Conservation (phyloP, 139 green algal species). For the Tetradesmus obliquus region DNA sequence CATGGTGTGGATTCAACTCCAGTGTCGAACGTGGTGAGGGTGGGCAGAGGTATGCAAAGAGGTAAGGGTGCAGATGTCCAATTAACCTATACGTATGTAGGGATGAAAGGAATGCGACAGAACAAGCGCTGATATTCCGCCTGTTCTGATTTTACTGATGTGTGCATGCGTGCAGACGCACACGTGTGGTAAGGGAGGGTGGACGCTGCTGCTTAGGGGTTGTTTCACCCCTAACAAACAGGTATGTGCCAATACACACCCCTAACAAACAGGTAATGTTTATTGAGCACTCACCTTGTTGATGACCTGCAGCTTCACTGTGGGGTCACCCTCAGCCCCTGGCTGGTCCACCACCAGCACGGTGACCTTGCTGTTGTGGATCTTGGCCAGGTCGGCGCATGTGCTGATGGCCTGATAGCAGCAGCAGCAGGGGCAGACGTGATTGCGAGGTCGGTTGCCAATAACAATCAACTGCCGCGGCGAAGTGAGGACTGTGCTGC, state of each 20-base stretch:
- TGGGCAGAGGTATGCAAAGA: too few species aligned
- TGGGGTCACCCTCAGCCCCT: background rate
- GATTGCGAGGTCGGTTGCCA: background rate
- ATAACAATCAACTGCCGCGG: too few species aligned
- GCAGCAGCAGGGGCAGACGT: background rate
- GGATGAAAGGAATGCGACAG: too few species aligned
- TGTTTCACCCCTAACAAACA: too few species aligned
- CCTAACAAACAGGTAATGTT: too few species aligned
- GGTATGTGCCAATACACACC: too few species aligned
- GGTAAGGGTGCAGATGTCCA: too few species aligned
- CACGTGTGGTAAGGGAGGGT: too few species aligned
- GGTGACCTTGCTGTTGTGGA: conserved; percentile 63
- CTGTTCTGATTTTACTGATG: background rate
- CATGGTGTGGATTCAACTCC: background rate
- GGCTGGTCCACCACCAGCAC: conserved; percentile 75
- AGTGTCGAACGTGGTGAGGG: background rate
- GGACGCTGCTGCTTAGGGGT: too few species aligned
- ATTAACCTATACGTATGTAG: too few species aligned
- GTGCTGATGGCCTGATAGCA: conserved; percentile 57
- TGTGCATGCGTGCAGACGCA: background rate
- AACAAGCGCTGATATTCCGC: too few species aligned
- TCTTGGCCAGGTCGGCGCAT: conserved; percentile 48
- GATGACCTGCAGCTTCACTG: conserved; percentile 32
- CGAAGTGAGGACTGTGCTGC: too few species aligned
- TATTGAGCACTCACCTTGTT: conserved; percentile 12